These are phyloP conservation scores for Ormosia semicastrata DNA, from an alignment of 306 rosid species.

Conservation along the genomic window DNA sequence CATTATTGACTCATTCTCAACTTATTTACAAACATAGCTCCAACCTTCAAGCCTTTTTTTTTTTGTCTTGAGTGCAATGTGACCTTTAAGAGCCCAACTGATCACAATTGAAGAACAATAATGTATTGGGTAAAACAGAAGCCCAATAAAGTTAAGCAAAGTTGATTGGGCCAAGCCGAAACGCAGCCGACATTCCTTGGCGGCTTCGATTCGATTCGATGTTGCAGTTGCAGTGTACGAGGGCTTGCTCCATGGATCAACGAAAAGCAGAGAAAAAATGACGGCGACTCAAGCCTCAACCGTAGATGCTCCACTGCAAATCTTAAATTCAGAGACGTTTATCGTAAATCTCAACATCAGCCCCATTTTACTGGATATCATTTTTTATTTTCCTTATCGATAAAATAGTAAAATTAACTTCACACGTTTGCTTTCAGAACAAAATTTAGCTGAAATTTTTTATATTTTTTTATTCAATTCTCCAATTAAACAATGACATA, in stretches of 20 bases:
- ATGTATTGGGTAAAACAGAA: background rate
- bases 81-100: no score
- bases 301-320: background rate
- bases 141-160: background rate
- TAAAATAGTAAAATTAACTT: no score
- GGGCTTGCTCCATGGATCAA: constrained; percentile 19
- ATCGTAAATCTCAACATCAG: background rate
- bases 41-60: background rate
- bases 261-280: constrained; percentile 1
- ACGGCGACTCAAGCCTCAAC: background rate
- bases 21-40: no score
- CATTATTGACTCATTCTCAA: no score
- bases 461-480: no score
- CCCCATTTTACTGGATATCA: no score
- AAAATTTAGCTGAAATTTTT: no score
- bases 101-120: no score
- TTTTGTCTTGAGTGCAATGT: no score
- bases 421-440: no score
- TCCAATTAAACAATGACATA: no score
- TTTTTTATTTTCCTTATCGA: no score
- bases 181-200: background rate
- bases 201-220: background rate
- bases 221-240: background rate
- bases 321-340: constrained; percentile 26
- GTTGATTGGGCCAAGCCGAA: background rate